Evolutionary conservation across 1,284 basidiomycete genomes (phyloP), one percentile per base, ranked within the genome.

Genomic region (Cutaneotrichosporon cyanovorans): DNA sequence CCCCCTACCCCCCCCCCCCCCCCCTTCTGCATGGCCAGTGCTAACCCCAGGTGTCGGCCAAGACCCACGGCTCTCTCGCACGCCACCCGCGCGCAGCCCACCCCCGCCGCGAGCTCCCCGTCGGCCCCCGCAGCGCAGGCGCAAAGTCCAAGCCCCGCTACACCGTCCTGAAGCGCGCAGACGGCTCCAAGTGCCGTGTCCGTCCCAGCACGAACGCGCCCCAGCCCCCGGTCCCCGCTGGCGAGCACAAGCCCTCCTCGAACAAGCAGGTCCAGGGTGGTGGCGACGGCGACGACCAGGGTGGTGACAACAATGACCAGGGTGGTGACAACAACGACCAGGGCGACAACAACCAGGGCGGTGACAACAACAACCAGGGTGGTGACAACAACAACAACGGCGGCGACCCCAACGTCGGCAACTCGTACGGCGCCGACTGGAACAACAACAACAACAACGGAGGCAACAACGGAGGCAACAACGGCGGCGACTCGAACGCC

Each of bases 101-200:
- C 35, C 25, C 36, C 32, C 23, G 35, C 20, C 39, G n/a, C 22
- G 33, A 34, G 30, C 20, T 23, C 20, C 28, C 22, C 25, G 32
- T 32, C 39, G 12, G 14, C 34, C 23, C 25, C 19, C 37, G 47
- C 42, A 11, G 22, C 34, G 21, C 31, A 19, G 45, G 38, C 18
- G 37, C 48, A 33, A 20, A 44, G 43, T 10, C 9, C 39, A 43
- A 55, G 46, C 71, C 82, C 10, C 81, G 80, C 20, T 45, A 30
- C 14, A 73, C 40, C 22, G 31, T 51, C 39, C 37, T 46, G 25
- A 46, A 25, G 5, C 53, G 50, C 22, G 52, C 59, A 3, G 65
- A 73, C 50, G 70, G 70, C 23, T 50, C 57, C 20, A 45, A 57
- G 40, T 73, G 71, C 56, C 62, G 67, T 46, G 59, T 65, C 43